A percentile compares a stretch with the other conserved stretches of the same genome.
phyloP scores from a whole-genome alignment of 306 rosid species.

The Lotus japonicus region DNA sequence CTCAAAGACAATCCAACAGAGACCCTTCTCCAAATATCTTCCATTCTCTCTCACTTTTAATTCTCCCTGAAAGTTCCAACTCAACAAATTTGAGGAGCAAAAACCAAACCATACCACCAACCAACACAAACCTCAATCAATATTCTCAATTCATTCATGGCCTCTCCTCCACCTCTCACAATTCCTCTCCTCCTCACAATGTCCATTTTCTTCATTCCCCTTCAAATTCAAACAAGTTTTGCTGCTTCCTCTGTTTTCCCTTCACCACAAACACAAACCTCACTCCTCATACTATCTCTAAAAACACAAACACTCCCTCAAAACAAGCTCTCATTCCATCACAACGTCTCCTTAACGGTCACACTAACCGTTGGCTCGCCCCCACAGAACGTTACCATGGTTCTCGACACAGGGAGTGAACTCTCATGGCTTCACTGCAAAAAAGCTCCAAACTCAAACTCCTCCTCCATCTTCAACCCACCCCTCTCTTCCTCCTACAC shows the following conservation, averaged over 20 bases:
- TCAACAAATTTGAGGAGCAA: not conserved
- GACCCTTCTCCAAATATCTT: not conserved
- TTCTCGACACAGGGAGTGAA: slow-evolving; percentile 92
- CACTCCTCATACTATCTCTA: slow-evolving; percentile 36
- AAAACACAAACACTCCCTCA: slow-evolving; percentile 30
- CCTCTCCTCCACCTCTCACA: not conserved
- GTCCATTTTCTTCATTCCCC: not conserved
- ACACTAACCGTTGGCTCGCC: slow-evolving; percentile 67
- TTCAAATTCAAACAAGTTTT: slow-evolving; percentile 3
- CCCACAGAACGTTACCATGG: slow-evolving; percentile 83
- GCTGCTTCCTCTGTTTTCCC: not conserved
- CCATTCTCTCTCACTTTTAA: not conserved
- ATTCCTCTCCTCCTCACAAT: not conserved
- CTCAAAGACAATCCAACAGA: not conserved
- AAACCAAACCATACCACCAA: slow-evolving; percentile 8
- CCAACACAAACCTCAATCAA: slow-evolving; percentile 10
- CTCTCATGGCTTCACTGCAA: slow-evolving; percentile 86
- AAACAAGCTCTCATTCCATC: slow-evolving; percentile 50
- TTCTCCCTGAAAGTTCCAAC: not conserved
- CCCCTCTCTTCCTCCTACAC: slow-evolving; percentile 47
- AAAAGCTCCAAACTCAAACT: slow-evolving; percentile 32
- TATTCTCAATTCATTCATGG: slow-evolving; percentile 20
- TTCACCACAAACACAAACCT: slow-evolving; percentile 1
- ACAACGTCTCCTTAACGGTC: slow-evolving; percentile 65
- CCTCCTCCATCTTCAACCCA: slow-evolving; percentile 51